Base-by-base conservation (phyloP, 2,329 filamentous ascomycete genomes). In the Juglanconis oblonga region DNA sequence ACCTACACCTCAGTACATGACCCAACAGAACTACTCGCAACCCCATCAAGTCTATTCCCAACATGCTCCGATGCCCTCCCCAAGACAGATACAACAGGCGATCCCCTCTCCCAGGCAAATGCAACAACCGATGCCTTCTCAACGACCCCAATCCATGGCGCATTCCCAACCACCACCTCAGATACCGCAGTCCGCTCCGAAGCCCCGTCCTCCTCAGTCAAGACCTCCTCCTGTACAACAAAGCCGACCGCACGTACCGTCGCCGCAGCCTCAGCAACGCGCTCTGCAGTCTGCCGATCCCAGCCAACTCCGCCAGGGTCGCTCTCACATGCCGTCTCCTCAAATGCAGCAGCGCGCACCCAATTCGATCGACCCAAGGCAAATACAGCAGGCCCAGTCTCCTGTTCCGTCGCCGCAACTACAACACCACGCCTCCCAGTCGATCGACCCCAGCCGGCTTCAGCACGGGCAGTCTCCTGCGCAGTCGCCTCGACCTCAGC, bases 21-120 rank as follows among this genome's bases (percentile, higher is more conserved):
- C 50, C 55, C 58, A 74, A 55, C 69, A 76, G 24, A 71, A 73
- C 44, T 73, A 74, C 24, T 67, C 75, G 17, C 74, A 75, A 13
- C 32, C 42, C 10, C 38, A 35, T 14, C 55, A 50, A 14, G 11
- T 24, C 29, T 57, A 57, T 29, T 5, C 55, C 40, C 48, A 52
- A 52, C 55, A 48, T 11, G 17, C 48, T 5, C 17, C 53, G 6
- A 44, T 54, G 5, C 40, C 40, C 29, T 54, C 52, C 10, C 38
- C 52, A 7, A 44, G 31, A n/a, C 52, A 54, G n/a, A 35, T 54
- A 45, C 69, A 71, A 38, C 67, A 69, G 65, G 55, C 67, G 67
- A 50, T 62, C 44, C 48, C 61, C 58, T 33, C 59, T 58, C 38
- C 61, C 40, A 52, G 59, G 59, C 51, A 40, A 51, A 59, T 59